These are phyloP conservation scores for Pestalotiopsis fici DNA, from an alignment of 2,329 filamentous ascomycete species.

Conservation along the genomic window DNA sequence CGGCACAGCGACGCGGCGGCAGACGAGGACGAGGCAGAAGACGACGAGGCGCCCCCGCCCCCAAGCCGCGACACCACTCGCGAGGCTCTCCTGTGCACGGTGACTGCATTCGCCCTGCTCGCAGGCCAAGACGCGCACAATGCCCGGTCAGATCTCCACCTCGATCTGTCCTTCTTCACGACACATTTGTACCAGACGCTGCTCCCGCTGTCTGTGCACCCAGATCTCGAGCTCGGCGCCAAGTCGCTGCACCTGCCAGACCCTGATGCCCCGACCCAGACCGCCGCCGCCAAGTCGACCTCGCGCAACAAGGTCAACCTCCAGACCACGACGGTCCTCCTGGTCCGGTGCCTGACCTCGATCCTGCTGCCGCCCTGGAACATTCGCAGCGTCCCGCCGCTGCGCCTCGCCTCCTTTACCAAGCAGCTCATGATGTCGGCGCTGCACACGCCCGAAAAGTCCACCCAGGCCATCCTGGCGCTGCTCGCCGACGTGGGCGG, in stretches of 20 bases:
- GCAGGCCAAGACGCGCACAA: conserved; percentile 91
- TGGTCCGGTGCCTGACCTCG: conserved; percentile 82
- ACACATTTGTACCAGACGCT: conserved; percentile 89
- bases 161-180: conserved; percentile 95
- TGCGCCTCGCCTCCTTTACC: conserved; percentile 86
- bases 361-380: conserved; percentile 77
- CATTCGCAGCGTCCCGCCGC: conserved; percentile 73
- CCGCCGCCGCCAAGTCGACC: conserved; percentile 39
- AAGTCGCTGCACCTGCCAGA: conserved; percentile 74
- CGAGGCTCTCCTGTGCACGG: conserved; percentile 89
- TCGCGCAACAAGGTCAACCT: conserved; percentile 79
- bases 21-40: conserved; percentile 41
- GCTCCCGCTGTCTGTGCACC: conserved; percentile 74
- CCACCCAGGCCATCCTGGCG: conserved; percentile 75
- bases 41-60: conserved; percentile 44
- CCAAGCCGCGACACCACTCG: conserved; percentile 73
- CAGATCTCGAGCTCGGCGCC: conserved; percentile 80
- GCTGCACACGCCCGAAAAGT: conserved; percentile 90
- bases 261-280: conserved; percentile 48
- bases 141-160: conserved; percentile 76
- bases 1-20: conserved; percentile 64
- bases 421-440: conserved; percentile 85
- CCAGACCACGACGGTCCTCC: conserved; percentile 89
- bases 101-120: conserved; percentile 94
- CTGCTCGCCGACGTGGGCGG: conserved; percentile 78